Evolutionary conservation across 352 stramenopile genomes (phyloP).

Genomic region (Globisporangium spinosum): DNA sequence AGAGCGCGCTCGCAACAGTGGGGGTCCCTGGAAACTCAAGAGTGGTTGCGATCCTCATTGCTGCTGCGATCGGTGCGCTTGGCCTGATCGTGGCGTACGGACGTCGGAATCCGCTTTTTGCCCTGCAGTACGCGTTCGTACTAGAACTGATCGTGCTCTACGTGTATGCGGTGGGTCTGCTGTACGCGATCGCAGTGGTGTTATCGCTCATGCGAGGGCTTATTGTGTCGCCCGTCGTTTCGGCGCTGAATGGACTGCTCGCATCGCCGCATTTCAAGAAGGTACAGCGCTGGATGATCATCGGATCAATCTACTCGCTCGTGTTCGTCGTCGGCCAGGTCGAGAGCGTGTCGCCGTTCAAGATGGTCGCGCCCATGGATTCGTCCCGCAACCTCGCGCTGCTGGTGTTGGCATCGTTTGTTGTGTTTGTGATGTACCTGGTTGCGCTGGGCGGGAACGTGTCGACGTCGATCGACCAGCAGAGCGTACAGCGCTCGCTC

Average conservation of each 20-base stretch:
- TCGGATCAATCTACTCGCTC: conserved; percentile 31
- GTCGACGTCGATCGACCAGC: conserved; percentile 40
- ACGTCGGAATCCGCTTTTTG: conserved; percentile 14
- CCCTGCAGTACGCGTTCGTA: conserved; percentile 16
- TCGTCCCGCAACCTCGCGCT: conserved; percentile 43
- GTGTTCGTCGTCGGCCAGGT: conserved; percentile 42
- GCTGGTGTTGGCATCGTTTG: conserved; percentile 42
- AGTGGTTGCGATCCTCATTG: neutral
- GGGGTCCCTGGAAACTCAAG: conserved; percentile 1
- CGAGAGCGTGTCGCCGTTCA: conserved; percentile 23
- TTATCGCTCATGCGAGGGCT: conserved; percentile 37
- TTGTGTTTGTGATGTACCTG: conserved; percentile 46
- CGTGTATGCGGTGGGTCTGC: conserved; percentile 45
- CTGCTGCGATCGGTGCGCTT: neutral
- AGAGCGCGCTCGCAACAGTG: neutral
- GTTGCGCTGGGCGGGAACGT: conserved; percentile 39
- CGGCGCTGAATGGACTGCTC: conserved; percentile 17
- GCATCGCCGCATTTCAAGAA: conserved; percentile 25
- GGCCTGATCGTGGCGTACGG: conserved; percentile 11
- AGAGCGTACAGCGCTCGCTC: conserved; percentile 51
- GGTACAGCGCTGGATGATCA: conserved; percentile 47
- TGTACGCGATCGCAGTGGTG: conserved; percentile 40
- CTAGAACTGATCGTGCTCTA: conserved; percentile 47
- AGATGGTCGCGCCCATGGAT: conserved; percentile 19
- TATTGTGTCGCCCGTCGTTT: conserved; percentile 35